Evolutionary conservation across 345 rosid genomes (phyloP).

Genomic region (Euphorbia lathyris): DNA sequence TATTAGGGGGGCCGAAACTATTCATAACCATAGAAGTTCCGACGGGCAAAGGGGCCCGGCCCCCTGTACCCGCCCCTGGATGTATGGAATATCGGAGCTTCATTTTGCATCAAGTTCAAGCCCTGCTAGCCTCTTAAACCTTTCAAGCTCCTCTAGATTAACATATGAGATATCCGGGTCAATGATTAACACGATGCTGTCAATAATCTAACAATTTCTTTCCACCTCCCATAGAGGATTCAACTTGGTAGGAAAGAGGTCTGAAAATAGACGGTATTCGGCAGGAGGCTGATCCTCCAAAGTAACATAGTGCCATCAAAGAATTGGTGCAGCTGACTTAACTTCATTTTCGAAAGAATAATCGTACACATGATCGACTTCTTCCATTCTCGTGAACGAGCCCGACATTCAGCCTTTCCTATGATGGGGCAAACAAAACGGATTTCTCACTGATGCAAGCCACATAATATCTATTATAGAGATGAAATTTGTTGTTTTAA

Average conservation of each 20-base stretch:
- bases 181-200: slow-evolving; percentile 33
- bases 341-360: slow-evolving; percentile 32
- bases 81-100: too few relatives aligned
- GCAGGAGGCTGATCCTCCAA: background rate
- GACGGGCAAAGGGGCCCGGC: too few relatives aligned
- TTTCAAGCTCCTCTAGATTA: slow-evolving; percentile 27
- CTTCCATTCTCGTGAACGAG: too few relatives aligned
- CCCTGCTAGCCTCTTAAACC: slow-evolving; percentile 41
- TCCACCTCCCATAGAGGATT: slow-evolving; percentile 27
- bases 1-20: too few relatives aligned
- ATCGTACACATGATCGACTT: slow-evolving; percentile 32
- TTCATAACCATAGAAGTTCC: too few relatives aligned
- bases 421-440: too few relatives aligned
- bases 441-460: too few relatives aligned
- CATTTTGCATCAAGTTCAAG: too few relatives aligned
- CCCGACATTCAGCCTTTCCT: too few relatives aligned
- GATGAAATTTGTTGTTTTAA: too few relatives aligned
- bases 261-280: slow-evolving; percentile 22
- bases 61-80: too few relatives aligned
- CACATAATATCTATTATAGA: too few relatives aligned
- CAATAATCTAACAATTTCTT: slow-evolving; percentile 19
- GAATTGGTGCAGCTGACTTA: slow-evolving; percentile 17
- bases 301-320: slow-evolving; percentile 17
- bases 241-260: slow-evolving; percentile 28
- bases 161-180: slow-evolving; percentile 35